phyloP scores from a whole-genome alignment of 352 stramenopile species.

The Thalassiosira exigua region DNA sequence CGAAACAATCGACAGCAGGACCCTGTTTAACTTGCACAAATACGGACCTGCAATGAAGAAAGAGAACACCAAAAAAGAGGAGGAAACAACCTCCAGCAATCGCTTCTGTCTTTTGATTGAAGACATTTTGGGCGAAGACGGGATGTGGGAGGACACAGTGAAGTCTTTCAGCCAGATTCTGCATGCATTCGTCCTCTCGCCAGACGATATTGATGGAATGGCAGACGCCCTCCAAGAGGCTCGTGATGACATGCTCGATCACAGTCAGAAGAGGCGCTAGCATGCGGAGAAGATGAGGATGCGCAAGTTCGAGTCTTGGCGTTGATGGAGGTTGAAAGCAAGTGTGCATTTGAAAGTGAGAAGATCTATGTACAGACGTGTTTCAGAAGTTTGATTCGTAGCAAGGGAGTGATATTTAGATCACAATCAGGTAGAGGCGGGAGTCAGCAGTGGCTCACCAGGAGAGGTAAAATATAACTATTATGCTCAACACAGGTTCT shows the following conservation, averaged over 20 bases:
- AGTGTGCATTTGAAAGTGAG: no score
- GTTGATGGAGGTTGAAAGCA: no score
- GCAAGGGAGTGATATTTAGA: no score
- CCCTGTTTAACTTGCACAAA: neutral
- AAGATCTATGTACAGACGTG: no score
- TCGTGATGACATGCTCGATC: neutral
- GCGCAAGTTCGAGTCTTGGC: no score
- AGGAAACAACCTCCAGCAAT: neutral
- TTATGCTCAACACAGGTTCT: no score
- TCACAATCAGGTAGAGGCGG: no score
- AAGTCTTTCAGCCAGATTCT: neutral
- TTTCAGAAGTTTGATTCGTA: no score
- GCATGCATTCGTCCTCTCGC: neutral
- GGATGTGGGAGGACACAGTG: neutral
- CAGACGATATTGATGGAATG: neutral
- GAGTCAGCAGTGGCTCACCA: no score
- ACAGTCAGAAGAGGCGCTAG: no score
- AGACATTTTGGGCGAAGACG: neutral
- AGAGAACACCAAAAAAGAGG: neutral
- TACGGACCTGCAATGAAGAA: neutral
- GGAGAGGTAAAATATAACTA: no score
- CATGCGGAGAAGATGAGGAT: no score
- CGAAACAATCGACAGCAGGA: neutral
- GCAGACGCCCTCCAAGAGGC: neutral
- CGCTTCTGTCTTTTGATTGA: neutral